These are phyloP conservation scores for Cubamyces lactineus DNA, from an alignment of 768 basidiomycete genomes.

Conservation along the genomic window DNA sequence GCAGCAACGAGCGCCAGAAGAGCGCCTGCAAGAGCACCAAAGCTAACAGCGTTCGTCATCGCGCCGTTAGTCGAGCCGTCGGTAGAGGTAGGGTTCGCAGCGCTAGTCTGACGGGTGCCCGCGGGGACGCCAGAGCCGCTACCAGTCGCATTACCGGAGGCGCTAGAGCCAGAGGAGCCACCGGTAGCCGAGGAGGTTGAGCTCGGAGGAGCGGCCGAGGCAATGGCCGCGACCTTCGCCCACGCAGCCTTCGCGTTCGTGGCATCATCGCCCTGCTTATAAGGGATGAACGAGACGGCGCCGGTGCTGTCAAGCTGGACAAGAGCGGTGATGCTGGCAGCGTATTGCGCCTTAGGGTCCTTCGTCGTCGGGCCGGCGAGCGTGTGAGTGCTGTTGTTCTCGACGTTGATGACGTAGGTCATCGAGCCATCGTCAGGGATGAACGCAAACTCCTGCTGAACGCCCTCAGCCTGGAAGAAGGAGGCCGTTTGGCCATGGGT, in stretches of 20 bases:
- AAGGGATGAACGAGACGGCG: constrained; percentile 62
- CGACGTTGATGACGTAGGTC: constrained; percentile 76
- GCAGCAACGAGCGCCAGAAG: constrained; percentile 9
- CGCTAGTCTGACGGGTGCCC: neutral
- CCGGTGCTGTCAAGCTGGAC: constrained; percentile 71
- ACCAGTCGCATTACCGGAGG: neutral
- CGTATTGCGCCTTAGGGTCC: constrained; percentile 64
- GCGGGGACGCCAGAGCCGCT: neutral
- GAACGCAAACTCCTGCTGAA: constrained; percentile 77
- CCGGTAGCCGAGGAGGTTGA: constrained; percentile 26
- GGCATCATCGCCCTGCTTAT: constrained; percentile 46
- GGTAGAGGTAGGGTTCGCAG: neutral
- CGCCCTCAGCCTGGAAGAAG: constrained; percentile 62
- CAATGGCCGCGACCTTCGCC: constrained; percentile 49
- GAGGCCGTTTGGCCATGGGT: constrained; percentile 69
- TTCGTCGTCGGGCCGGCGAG: constrained; percentile 63
- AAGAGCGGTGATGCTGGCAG: constrained; percentile 60
- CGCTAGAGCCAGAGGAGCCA: neutral
- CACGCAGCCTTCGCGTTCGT: constrained; percentile 53
- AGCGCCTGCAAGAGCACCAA: constrained; percentile 6
- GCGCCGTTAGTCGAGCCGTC: neutral
- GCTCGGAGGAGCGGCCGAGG: constrained; percentile 44
- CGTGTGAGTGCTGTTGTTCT: constrained; percentile 67
- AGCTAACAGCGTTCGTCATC: constrained; percentile 1
- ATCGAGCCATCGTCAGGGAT: constrained; percentile 73